phyloP scores from a whole-genome alignment of 441 rosid genomes.

The Aquilaria agallochum region DNA sequence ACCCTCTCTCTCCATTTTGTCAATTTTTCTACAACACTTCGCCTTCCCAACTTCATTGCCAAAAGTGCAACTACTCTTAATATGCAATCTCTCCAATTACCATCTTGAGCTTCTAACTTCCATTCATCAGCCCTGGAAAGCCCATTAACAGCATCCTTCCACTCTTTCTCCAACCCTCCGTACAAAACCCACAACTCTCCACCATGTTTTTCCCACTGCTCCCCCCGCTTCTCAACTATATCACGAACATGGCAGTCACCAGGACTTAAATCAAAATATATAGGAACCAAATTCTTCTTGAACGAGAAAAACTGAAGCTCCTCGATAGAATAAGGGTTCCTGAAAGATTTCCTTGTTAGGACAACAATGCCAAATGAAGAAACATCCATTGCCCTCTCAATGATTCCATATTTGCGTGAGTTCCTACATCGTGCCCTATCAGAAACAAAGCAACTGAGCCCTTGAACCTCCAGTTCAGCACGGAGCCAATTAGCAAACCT shows the following conservation, averaged over 20 bases:
- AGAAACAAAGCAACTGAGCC: constrained; percentile 81
- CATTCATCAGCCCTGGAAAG: constrained; percentile 75
- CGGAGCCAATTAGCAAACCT: constrained; percentile 81
- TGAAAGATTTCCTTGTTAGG: constrained; percentile 72
- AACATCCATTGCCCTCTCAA: constrained; percentile 80
- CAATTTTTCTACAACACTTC: constrained; percentile 83
- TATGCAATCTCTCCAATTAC: constrained; percentile 91
- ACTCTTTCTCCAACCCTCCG: constrained; percentile 86
- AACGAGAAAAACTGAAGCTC: constrained; percentile 69
- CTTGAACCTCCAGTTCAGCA: constrained; percentile 90
- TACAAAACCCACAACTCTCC: constrained; percentile 81
- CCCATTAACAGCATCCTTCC: constrained; percentile 83
- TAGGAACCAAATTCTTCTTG: constrained; percentile 85
- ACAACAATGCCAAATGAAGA: constrained; percentile 85
- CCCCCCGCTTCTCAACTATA: constrained; percentile 90
- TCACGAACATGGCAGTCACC: constrained; percentile 91
- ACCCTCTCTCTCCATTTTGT: constrained; percentile 81
- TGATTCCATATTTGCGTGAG: constrained; percentile 57
- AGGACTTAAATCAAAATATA: constrained; percentile 75
- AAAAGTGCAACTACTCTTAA: constrained; percentile 61
- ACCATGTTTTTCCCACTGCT: constrained; percentile 90
- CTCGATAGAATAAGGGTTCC: constrained; percentile 77
- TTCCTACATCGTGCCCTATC: constrained; percentile 76
- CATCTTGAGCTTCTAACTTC: constrained; percentile 90
- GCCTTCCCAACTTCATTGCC: constrained; percentile 78